These are phyloP conservation scores for Acaromyces ingoldii DNA, from an alignment of 1,284 basidiomycete species.

Conservation along the genomic window DNA sequence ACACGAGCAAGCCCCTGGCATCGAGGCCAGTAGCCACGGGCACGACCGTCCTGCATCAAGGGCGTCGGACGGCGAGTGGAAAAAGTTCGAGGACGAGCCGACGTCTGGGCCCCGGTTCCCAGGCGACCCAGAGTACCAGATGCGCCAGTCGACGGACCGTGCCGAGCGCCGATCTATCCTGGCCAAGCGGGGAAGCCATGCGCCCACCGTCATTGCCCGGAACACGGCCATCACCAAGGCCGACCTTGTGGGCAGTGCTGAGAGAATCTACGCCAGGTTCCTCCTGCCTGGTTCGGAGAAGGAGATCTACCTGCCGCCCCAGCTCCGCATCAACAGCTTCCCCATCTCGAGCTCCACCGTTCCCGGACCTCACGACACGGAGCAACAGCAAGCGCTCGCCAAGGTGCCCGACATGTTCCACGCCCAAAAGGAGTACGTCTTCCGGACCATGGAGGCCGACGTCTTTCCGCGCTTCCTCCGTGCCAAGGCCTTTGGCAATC, in stretches of 20 bases:
- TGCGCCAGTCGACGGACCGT: slow-evolving; percentile 19
- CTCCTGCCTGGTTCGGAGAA: slow-evolving; percentile 63
- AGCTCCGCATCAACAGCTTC: slow-evolving; percentile 48
- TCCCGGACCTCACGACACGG: slow-evolving; percentile 61
- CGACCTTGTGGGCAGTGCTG: slow-evolving; percentile 85
- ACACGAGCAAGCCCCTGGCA: slow-evolving; percentile 19
- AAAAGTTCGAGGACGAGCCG: not conserved
- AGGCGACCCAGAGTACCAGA: slow-evolving; percentile 40
- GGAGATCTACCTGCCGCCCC: slow-evolving; percentile 83
- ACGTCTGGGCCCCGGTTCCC: slow-evolving; percentile 33
- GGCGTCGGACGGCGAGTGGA: slow-evolving; percentile 6
- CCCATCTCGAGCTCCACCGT: slow-evolving; percentile 60
- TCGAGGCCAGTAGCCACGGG: too few relatives aligned
- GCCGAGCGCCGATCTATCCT: slow-evolving; percentile 34
- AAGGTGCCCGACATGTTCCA: slow-evolving; percentile 96
- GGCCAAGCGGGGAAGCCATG: slow-evolving; percentile 36
- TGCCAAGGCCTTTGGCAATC: slow-evolving; percentile 91
- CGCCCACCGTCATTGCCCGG: slow-evolving; percentile 64
- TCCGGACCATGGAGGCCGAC: slow-evolving; percentile 93
- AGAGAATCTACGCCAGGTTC: slow-evolving; percentile 91
- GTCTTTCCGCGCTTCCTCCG: slow-evolving; percentile 87
- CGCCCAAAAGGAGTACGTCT: slow-evolving; percentile 89
- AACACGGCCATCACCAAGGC: slow-evolving; percentile 80
- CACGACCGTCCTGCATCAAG: too few relatives aligned
- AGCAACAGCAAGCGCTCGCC: slow-evolving; percentile 71